Base-by-base conservation (phyloP, 768 basidiomycete genomes). In the Chalciporus pseudorubinellus region DNA sequence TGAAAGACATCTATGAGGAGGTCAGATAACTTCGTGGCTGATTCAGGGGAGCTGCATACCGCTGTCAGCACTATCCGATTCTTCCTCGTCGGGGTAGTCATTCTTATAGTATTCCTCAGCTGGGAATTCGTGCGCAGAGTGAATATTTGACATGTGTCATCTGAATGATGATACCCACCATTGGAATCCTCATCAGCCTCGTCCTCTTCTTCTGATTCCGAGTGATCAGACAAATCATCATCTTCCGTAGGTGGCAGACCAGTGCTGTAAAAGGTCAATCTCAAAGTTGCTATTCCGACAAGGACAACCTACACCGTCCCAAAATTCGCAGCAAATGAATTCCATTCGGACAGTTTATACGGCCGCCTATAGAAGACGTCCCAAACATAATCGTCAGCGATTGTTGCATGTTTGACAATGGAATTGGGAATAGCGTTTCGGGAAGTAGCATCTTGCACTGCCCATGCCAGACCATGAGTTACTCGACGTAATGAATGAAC, bases 101-200 rank as follows among this genome's bases (percentile, higher is more conserved):
- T 92, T 92, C 60, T 81, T 88, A 69, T 89, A 90, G 60, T 84
- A 89, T 56, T 89, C 88, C 66, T 92, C 89, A 16, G 84, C 89
- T 90, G 59, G 46, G 8, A 41, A 6, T 44, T 34, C 33, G 21
- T n/a, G 29, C 39, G 10, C 14, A 44, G 13, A 2, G 4, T 63
- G 1, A 60, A 48, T 1, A 44, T 5, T 24, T 20, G 13, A 10
- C n/a, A 3, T 2, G 10, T 36, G 34, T 2, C 12, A 28, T 21
- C 28, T 5, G 6, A 24, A 10, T 33, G 41, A 4, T 19, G 11
- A 36, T 10, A 64, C 70, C 34, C 40, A 88, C 89, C 87, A 67
- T 92, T 92, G 0, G 89, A 92, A 59, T 92, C 90, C 58, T 92
- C 90, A 53, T 91, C 88, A 3, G 80, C 89, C 56, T 87, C 85